Conservation (phyloP, 2,329 filamentous ascomycete genomes). For the Colletotrichum agaves region DNA sequence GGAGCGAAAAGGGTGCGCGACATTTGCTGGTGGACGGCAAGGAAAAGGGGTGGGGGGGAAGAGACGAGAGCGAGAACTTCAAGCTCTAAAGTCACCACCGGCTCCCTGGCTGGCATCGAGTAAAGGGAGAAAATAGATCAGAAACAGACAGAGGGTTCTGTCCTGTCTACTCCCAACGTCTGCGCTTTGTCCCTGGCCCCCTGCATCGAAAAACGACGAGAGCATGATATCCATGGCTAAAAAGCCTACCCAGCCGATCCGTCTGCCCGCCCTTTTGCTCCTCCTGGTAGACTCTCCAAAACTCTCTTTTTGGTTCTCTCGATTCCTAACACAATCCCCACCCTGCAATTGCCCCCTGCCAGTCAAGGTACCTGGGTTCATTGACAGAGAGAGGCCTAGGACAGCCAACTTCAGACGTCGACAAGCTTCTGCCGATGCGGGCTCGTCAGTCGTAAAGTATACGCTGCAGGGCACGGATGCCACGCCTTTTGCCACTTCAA, state of each 20-base stretch:
- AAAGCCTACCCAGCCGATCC: neutral
- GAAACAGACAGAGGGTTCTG: neutral
- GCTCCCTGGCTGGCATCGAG: neutral
- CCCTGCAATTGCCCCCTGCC: neutral
- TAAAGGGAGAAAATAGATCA: neutral
- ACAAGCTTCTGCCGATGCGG: neutral
- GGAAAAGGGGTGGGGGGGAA: neutral
- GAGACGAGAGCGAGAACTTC: neutral
- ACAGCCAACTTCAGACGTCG: too few relatives aligned
- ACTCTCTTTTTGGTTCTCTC: neutral
- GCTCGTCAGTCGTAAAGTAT: neutral
- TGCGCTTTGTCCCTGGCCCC: neutral
- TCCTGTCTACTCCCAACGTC: neutral
- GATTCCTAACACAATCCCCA: neutral
- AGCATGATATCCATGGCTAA: constrained; percentile 4
- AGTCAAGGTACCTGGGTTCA: too few relatives aligned
- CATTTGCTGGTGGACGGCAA: too few relatives aligned
- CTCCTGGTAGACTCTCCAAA: neutral
- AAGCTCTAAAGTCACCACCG: constrained; percentile 19
- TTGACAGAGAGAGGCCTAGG: too few relatives aligned
- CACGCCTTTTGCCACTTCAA: neutral
- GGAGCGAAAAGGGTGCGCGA: neutral
- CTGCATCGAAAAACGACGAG: neutral
- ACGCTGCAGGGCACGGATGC: too few relatives aligned
- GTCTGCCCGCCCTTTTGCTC: neutral